Evolutionary conservation across 1,284 basidiomycete genomes (phyloP).

Genomic region (Marasmius tenuissimus): DNA sequence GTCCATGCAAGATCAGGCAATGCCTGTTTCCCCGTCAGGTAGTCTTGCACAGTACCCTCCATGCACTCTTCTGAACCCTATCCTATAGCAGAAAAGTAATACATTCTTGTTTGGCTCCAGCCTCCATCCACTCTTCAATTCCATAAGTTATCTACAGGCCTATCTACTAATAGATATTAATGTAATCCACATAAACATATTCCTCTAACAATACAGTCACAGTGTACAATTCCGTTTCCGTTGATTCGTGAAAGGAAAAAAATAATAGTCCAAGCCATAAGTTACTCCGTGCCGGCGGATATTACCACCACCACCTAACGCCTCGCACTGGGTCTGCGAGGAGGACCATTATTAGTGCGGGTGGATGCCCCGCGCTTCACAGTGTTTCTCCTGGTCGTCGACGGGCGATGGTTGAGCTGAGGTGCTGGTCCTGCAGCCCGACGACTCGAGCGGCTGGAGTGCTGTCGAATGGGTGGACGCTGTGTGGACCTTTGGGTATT

Average conservation of each 20-base stretch:
- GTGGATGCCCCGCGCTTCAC: neutral
- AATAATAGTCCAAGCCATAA: too few relatives aligned
- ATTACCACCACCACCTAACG: neutral
- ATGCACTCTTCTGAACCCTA: neutral
- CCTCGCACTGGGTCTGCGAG: neutral
- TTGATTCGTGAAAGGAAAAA: too few relatives aligned
- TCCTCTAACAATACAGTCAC: too few relatives aligned
- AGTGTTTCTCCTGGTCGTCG: neutral
- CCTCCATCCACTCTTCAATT: too few relatives aligned
- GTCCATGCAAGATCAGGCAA: conserved; percentile 7
- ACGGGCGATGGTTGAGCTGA: neutral
- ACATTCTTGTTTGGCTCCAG: too few relatives aligned
- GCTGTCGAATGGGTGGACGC: neutral
- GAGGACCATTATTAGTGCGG: neutral
- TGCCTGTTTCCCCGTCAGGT: neutral
- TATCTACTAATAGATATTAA: too few relatives aligned
- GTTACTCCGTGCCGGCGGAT: too few relatives aligned
- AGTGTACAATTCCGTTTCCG: too few relatives aligned
- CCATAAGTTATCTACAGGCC: too few relatives aligned
- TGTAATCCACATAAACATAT: too few relatives aligned
- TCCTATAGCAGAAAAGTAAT: too few relatives aligned
- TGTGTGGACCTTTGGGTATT: neutral
- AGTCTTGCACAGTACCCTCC: neutral
- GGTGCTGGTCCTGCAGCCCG: conserved; percentile 9
- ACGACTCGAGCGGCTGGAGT: conserved; percentile 11